Conservation (phyloP, 2,329 filamentous ascomycete genomes). For the Botryotinia calthae region DNA sequence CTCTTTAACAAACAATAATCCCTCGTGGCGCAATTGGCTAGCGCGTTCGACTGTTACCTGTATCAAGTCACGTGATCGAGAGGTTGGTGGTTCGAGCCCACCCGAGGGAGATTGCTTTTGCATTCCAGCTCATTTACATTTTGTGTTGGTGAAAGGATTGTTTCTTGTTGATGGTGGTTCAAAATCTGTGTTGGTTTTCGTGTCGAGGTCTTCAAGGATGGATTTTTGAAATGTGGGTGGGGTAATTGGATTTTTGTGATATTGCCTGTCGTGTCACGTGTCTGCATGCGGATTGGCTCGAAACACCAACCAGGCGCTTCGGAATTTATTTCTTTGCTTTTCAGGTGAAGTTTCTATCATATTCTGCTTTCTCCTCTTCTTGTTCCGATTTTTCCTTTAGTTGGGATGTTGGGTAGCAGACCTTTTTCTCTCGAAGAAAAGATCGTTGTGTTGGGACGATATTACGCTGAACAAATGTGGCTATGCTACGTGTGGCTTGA, state of each 20-base stretch:
- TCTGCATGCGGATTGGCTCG: background rate
- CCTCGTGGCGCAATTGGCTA: slow-evolving; percentile 14
- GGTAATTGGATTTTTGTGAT: background rate
- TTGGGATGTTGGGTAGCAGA: background rate
- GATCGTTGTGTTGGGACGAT: background rate
- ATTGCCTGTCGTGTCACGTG: background rate
- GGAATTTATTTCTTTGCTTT: too few relatives aligned
- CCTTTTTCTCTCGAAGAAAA: background rate
- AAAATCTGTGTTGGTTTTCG: background rate
- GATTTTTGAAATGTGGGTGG: background rate
- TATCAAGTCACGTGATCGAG: background rate
- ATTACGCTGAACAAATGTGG: background rate
- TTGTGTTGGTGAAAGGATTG: too few relatives aligned
- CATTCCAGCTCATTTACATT: too few relatives aligned
- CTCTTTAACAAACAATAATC: background rate
- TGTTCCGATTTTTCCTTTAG: background rate
- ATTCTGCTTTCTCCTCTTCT: background rate
- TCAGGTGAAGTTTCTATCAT: background rate
- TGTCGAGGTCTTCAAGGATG: background rate
- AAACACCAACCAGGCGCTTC: slow-evolving; percentile 4
- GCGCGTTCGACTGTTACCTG: slow-evolving; percentile 7
- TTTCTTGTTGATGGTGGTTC: background rate
- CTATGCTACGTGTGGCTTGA: background rate
- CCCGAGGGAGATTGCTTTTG: background rate
- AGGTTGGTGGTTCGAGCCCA: slow-evolving; percentile 16